Evolutionary conservation across 2,329 filamentous ascomycete genomes (phyloP), one percentile per base, ranked within the genome.

Genomic region (Aphanoascus verrucosus): DNA sequence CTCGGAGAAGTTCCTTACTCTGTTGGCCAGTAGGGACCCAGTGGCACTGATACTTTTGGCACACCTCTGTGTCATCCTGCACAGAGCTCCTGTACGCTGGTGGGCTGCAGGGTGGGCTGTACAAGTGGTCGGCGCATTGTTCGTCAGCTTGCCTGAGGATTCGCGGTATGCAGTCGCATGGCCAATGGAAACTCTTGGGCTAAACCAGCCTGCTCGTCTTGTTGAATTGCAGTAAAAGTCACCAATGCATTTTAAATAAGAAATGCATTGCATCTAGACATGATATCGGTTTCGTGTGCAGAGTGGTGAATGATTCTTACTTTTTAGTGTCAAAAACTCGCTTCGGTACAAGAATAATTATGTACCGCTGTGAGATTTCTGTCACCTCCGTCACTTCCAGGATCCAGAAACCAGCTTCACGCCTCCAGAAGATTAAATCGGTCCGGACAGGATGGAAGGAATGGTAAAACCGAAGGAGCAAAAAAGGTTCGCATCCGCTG

Each of bases 31-130:
- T 38, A 64, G 64, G 49, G 63, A 68, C 31, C 53, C 57, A 1
- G 60, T 65, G 15, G 67, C 67, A 1, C 55, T 72, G 12, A 63
- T 70, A 23, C 62, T 72, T 15, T 55, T 71, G 8, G 68, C 67
- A 8, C 63, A 71, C 51, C 71, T 66, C 51, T 68, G 67, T 15
- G 61, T 70, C 4, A 54, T 72, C 14, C 60, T 67, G 1, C 49
- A 60, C 40, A 48, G 50, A 20, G 53, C 56, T 5, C 52, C 57
- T 4, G 20, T 49, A 2, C 49, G 52, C 5, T 62, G 61, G 61
- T 61, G 60, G 60, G 45, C 56, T 3, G 53, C 55, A 23, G 60
- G 59, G 31, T 58, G 59, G 58, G 54, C 52, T 44, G 45, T 38
- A 8, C 52, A 55, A 14, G 52, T 61, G 14, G 50, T 61, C 15